Evolutionary conservation across 2,329 filamentous ascomycete species (phyloP), one percentile per base, ranked within the genome.

Genomic region (Fusarium falciforme): DNA sequence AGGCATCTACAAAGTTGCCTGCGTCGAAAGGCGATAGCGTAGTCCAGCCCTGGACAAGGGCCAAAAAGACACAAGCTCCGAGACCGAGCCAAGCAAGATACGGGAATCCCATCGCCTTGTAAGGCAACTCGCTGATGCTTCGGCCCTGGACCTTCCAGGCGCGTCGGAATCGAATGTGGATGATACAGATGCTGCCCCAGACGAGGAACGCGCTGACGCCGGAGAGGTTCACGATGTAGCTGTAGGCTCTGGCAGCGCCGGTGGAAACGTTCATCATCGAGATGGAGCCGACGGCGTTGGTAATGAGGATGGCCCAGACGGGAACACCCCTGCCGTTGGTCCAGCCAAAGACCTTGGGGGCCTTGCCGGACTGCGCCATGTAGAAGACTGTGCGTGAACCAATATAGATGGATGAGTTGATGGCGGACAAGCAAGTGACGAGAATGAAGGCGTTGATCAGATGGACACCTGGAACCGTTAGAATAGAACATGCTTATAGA

Each of bases 361-460:
- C 93, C 80, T 93, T 94, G 55, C 89, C 86, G 52, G 91, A 90
- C 76, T 93, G 91, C 0, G 92, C 92, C 90, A 95, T 93, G 83
- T 91, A 94, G 0, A 95, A 83, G 2, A 96, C 83, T 0, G 93
- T 95, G 25, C 93, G 89, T 4, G 92, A 93, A 52, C 90, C 91
- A 74, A 95, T 93, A 80, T 95, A 95, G 70, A 95, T 92, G 10
- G 91, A 93, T 61, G 89, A 91, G 82, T 95, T 95, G 75, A 92
- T 89, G 20, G 93, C 92, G 1, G 88, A 91, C 40, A 94, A 85
- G 64, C 93, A 93, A 14, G 93, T 93, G 10, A 94, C 84, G 60
- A 95, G 87, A 76, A 94, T 93, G 77, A 94, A 92, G 42, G 91
- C 92, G 74, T 95, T 95, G 84, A 95, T 93, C 2, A 95, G 87